A percentile compares a stretch with the other conserved stretches of the same genome.
Evolutionary conservation across 768 basidiomycete genomes (phyloP).

Genomic region (Scleroderma citrinum): DNA sequence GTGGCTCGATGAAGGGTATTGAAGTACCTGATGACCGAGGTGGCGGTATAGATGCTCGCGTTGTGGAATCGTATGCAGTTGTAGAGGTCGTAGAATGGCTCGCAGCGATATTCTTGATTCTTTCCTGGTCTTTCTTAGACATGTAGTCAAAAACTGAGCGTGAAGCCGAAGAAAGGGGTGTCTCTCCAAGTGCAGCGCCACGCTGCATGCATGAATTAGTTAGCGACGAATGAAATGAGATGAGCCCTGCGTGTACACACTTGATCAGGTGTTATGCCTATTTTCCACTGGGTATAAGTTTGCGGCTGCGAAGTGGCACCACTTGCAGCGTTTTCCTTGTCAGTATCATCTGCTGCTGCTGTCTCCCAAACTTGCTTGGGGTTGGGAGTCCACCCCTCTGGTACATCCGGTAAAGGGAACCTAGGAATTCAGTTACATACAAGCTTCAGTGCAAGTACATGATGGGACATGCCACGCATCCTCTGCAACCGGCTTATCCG

Average conservation of each 20-base stretch:
- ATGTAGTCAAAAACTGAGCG: slow-evolving; percentile 93
- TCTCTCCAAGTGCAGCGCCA: slow-evolving; percentile 79
- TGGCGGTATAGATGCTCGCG: slow-evolving; percentile 16
- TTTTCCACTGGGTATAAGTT: slow-evolving; percentile 48
- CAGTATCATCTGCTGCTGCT: slow-evolving; percentile 31
- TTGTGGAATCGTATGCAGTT: slow-evolving; percentile 17
- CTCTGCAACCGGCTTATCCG: slow-evolving; percentile 60
- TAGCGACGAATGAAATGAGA: background rate
- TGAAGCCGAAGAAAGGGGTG: slow-evolving; percentile 57
- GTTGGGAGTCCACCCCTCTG: slow-evolving; percentile 79
- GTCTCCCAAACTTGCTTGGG: slow-evolving; percentile 70
- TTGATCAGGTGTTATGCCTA: slow-evolving; percentile 64
- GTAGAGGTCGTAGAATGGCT: slow-evolving; percentile 20
- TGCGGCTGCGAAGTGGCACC: slow-evolving; percentile 17
- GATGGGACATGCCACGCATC: slow-evolving; percentile 53
- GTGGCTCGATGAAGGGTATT: slow-evolving; percentile 63
- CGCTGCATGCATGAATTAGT: slow-evolving; percentile 45
- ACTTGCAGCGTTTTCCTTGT: slow-evolving; percentile 42
- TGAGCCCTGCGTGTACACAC: slow-evolving; percentile 35
- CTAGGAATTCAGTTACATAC: slow-evolving; percentile 35
- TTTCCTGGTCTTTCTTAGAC: slow-evolving; percentile 86
- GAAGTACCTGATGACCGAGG: slow-evolving; percentile 31
- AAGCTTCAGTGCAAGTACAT: slow-evolving; percentile 7
- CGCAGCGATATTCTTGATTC: slow-evolving; percentile 58
- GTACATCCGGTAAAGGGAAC: slow-evolving; percentile 81